Conservation (phyloP, 805 yeast species). For the Sugiyamaella boreocaroliniensis region DNA sequence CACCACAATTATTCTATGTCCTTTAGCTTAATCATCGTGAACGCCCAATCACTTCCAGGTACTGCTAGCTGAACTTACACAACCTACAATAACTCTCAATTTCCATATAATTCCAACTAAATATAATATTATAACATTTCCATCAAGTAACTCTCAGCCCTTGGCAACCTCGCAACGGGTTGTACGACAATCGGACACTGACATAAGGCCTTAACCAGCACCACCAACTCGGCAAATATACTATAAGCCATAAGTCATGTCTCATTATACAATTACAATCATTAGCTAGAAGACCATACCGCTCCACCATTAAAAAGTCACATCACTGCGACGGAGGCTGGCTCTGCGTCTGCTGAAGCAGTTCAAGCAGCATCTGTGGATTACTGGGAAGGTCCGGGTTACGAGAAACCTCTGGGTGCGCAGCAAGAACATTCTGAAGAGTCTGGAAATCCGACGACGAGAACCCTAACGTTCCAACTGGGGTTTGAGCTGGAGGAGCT, state of each 20-base stretch:
- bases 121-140: too few species aligned
- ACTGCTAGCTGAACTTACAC: too few species aligned
- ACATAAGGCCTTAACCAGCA: too few species aligned
- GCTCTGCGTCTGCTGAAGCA: constrained; percentile 23
- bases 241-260: background rate
- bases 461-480: constrained; percentile 17
- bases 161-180: too few species aligned
- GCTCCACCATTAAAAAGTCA: background rate
- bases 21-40: too few species aligned
- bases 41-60: too few species aligned
- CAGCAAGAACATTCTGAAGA: constrained; percentile 20
- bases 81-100: too few species aligned
- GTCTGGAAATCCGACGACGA: constrained; percentile 20
- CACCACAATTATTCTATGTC: too few species aligned
- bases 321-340: background rate
- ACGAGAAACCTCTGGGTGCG: constrained; percentile 24
- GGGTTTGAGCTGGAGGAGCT: background rate
- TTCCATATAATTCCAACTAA: too few species aligned
- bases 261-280: background rate
- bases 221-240: background rate
- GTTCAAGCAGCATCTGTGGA: constrained; percentile 25
- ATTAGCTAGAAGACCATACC: background rate
- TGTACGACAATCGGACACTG: too few species aligned
- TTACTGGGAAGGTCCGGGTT: constrained; percentile 24
- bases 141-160: too few species aligned